Percentiles rank a stretch among this genome's conserved stretches.
Evolutionary conservation across 371 early-diverging fungal genomes (phyloP).

Genomic region (Lichtheimia hyalospora): DNA sequence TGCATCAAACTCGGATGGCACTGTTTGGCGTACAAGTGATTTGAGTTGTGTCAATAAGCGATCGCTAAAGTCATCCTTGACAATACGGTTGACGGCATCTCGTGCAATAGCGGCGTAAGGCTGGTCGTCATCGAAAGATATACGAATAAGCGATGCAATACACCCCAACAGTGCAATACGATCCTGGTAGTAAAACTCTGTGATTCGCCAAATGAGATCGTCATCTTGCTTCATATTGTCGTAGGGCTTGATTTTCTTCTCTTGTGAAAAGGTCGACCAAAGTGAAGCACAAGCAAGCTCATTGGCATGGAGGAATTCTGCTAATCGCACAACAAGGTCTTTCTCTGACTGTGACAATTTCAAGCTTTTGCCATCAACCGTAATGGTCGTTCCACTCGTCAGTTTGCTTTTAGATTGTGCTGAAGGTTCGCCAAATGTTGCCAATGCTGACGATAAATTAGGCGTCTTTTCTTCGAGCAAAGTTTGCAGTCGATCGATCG

Average conservation of each 20-base stretch:
- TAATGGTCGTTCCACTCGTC: slow-evolving; percentile 18
- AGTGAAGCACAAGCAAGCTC: slow-evolving; percentile 33
- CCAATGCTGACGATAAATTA: slow-evolving; percentile 32
- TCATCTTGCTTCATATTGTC: slow-evolving; percentile 20
- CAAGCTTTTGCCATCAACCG: slow-evolving; percentile 35
- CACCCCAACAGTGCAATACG: slow-evolving; percentile 36
- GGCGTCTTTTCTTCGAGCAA: slow-evolving; percentile 36
- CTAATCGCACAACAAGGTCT: slow-evolving; percentile 30
- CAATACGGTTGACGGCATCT: slow-evolving; percentile 18
- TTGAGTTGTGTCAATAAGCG: slow-evolving; percentile 34
- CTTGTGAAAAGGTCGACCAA: slow-evolving; percentile 31
- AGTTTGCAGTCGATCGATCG: slow-evolving; percentile 45
- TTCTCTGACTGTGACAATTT: slow-evolving; percentile 33
- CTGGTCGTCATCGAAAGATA: slow-evolving; percentile 23
- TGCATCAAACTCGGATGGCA: slow-evolving; percentile 16
- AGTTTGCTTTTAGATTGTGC: slow-evolving; percentile 35
- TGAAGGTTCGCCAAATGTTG: slow-evolving; percentile 31
- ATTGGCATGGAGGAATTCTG: slow-evolving; percentile 30
- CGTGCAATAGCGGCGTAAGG: slow-evolving; percentile 28
- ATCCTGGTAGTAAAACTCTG: slow-evolving; percentile 36
- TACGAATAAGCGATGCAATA: slow-evolving; percentile 37
- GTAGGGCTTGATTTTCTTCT: slow-evolving; percentile 4
- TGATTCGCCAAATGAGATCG: slow-evolving; percentile 16
- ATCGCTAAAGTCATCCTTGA: slow-evolving; percentile 18
- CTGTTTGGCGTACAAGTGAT: slow-evolving; percentile 19